These are phyloP conservation scores for Arxiozyma heterogenica DNA, from an alignment of 1,139 yeast species.

Conservation along the genomic window DNA sequence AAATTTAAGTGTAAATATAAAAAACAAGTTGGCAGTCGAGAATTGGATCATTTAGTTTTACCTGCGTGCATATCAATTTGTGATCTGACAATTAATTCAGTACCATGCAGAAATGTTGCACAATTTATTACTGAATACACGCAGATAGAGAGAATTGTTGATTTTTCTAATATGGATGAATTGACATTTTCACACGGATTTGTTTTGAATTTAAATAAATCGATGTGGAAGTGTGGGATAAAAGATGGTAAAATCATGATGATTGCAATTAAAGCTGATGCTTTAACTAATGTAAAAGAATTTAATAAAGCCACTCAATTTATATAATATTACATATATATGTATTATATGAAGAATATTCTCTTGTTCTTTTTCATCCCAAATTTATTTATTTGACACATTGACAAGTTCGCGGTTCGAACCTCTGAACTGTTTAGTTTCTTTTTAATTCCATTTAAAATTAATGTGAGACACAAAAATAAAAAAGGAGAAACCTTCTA, in stretches of 20 bases:
- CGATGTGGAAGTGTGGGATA: conserved; percentile 28
- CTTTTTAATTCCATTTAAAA: neutral
- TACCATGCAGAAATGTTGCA: conserved; percentile 19
- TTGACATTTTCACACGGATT: conserved; percentile 17
- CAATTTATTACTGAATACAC: conserved; percentile 18
- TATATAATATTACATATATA: conserved; percentile 3
- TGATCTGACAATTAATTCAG: conserved; percentile 21
- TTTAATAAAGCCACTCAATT: conserved; percentile 15
- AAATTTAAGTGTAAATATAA: conserved; percentile 10
- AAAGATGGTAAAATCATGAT: conserved; percentile 19
- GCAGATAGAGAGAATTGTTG: conserved; percentile 16
- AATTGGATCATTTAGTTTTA: conserved; percentile 13
- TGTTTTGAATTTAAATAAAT: conserved; percentile 20
- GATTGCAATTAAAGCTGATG: conserved; percentile 26
- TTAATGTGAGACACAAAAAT: neutral
- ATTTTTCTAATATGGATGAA: conserved; percentile 10
- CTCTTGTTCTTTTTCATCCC: neutral
- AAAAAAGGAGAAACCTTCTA: neutral
- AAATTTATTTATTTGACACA: neutral
- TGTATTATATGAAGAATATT: neutral
- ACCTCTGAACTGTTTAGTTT: neutral
- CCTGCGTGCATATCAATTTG: conserved; percentile 27
- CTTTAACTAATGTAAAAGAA: conserved; percentile 23
- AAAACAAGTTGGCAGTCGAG: conserved; percentile 1
- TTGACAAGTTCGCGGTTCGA: neutral